These are phyloP conservation scores for Teratosphaeriaceae sp. DNA, from an alignment of 2,329 filamentous ascomycete genomes.

Conservation along the genomic window DNA sequence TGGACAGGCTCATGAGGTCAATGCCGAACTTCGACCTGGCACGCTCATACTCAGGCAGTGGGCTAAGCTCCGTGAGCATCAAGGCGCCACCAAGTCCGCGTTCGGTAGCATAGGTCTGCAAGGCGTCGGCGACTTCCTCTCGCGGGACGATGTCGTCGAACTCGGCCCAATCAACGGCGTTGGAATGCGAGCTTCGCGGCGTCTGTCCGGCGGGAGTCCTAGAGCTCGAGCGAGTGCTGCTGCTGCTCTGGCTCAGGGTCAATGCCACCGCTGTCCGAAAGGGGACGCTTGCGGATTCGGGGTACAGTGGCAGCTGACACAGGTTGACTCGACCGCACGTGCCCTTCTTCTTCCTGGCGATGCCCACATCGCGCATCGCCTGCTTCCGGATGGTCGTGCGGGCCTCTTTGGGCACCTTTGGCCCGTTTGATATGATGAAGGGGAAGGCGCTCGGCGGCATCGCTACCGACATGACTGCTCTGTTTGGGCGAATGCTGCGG, in stretches of 20 bases:
- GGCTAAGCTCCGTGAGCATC: not conserved
- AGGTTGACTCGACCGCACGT: conserved; percentile 29
- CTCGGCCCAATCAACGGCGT: not conserved
- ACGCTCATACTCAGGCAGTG: conserved; percentile 11
- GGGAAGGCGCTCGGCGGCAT: conserved; percentile 3
- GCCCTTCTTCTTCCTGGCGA: conserved; percentile 25
- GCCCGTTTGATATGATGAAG: conserved; percentile 19
- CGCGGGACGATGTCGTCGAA: conserved; percentile 8
- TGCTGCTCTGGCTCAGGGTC: not conserved
- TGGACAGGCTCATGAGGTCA: conserved; percentile 18
- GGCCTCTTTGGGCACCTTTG: conserved; percentile 18
- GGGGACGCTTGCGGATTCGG: not conserved
- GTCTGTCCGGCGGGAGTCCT: not conserved
- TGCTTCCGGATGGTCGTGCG: conserved; percentile 32
- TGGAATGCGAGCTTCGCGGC: not conserved
- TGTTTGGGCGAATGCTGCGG: not conserved
- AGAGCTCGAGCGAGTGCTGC: not conserved
- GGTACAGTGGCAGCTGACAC: conserved; percentile 20
- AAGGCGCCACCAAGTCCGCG: not conserved
- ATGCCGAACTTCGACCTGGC: conserved; percentile 17
- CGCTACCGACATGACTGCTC: not conserved
- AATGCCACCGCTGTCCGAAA: conserved; percentile 2
- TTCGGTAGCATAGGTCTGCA: not conserved
- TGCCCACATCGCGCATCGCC: conserved; percentile 33
- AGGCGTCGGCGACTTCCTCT: not conserved